phyloP scores from a whole-genome alignment of 1,139 yeast genomes.

The Taiozyma onychis region DNA sequence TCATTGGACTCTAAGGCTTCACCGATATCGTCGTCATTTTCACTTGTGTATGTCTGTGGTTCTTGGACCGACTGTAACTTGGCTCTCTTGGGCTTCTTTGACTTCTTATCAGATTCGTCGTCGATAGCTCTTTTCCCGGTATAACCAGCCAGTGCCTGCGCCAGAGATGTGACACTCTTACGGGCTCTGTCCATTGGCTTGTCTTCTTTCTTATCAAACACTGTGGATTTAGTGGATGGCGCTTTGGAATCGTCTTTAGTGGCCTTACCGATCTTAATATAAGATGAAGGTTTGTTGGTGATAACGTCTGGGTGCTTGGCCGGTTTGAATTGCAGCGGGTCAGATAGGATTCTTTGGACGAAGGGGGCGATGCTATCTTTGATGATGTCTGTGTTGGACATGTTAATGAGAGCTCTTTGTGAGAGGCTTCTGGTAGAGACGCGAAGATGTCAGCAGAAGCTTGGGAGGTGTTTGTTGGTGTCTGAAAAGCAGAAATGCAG shows the following conservation, averaged over 20 bases:
- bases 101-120: conserved; percentile 24
- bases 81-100: conserved; percentile 14
- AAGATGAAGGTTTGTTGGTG: conserved; percentile 25
- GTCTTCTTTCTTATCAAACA: background rate
- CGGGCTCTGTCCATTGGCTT: background rate
- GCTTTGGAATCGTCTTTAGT: conserved; percentile 4
- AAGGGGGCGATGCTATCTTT: conserved; percentile 30
- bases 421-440: background rate
- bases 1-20: conserved; percentile 13
- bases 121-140: conserved; percentile 40
- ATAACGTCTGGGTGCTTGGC: conserved; percentile 40
- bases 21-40: conserved; percentile 10
- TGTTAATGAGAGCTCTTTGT: conserved; percentile 1
- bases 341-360: conserved; percentile 52
- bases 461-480: background rate
- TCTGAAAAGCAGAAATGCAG: too few species aligned
- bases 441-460: background rate
- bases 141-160: conserved; percentile 50
- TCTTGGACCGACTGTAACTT: background rate
- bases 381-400: conserved; percentile 20
- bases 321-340: conserved; percentile 54
- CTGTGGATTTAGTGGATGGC: background rate
- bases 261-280: conserved; percentile 22
- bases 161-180: conserved; percentile 33
- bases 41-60: background rate